Evolutionary conservation across 2,329 filamentous ascomycete species (phyloP).

Genomic region (Sporothrix globosa): DNA sequence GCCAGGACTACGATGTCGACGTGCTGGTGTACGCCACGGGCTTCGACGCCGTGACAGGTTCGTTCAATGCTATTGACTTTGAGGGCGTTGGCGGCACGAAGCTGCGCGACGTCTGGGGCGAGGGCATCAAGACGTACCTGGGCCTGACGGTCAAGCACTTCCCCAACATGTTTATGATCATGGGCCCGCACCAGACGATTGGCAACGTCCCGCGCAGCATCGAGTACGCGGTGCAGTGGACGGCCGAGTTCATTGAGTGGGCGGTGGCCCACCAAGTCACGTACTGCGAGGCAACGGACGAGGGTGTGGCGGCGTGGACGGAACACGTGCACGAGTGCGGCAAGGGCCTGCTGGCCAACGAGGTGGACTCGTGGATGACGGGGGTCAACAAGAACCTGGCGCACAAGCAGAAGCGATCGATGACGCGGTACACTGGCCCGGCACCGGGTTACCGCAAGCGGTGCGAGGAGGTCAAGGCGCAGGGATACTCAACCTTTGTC

Average conservation of each 20-base stretch:
- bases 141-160: slow-evolving; percentile 35
- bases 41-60: slow-evolving; percentile 45
- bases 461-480: slow-evolving; percentile 43
- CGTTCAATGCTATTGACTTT: slow-evolving; percentile 40
- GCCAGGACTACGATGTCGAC: slow-evolving; percentile 45
- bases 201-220: slow-evolving; percentile 59
- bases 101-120: slow-evolving; percentile 47
- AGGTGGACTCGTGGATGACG: slow-evolving; percentile 60
- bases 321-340: slow-evolving; percentile 54
- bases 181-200: slow-evolving; percentile 47
- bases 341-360: slow-evolving; percentile 50
- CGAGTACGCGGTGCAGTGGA: slow-evolving; percentile 61
- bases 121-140: slow-evolving; percentile 41
- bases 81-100: slow-evolving; percentile 43
- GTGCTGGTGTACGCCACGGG: slow-evolving; percentile 44
- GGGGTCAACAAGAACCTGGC: slow-evolving; percentile 57
- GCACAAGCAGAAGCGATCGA: slow-evolving; percentile 50
- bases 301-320: slow-evolving; percentile 49
- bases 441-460: slow-evolving; percentile 49
- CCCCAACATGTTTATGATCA: slow-evolving; percentile 37
- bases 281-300: slow-evolving; percentile 47
- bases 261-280: slow-evolving; percentile 43
- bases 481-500: slow-evolving; percentile 37
- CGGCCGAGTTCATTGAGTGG: slow-evolving; percentile 49
- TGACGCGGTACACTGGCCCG: slow-evolving; percentile 53